Evolutionary conservation across 2,329 filamentous ascomycete species (phyloP).

Genomic region (Xylaria multiplex): DNA sequence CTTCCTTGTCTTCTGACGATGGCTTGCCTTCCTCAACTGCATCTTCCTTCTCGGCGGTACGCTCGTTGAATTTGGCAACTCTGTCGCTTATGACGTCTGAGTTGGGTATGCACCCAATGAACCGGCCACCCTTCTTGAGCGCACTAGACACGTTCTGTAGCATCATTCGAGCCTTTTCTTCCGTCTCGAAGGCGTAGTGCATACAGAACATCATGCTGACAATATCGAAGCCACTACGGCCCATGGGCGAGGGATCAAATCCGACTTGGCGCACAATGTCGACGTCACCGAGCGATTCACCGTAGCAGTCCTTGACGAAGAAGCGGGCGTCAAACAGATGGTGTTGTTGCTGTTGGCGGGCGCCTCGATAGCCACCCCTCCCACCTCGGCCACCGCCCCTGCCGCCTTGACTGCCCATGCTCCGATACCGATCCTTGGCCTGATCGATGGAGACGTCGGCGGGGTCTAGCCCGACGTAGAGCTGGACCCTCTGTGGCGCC

Average conservation of each 20-base stretch:
- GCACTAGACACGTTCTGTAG: slow-evolving; percentile 89
- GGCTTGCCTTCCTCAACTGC: slow-evolving; percentile 40
- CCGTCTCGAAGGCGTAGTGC: slow-evolving; percentile 97
- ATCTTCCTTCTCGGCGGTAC: slow-evolving; percentile 53
- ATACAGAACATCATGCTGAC: slow-evolving; percentile 99
- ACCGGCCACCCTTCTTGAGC: slow-evolving; percentile 91
- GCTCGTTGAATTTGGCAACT: slow-evolving; percentile 80
- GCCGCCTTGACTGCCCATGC: slow-evolving; percentile 71
- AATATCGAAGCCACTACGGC: slow-evolving; percentile 87
- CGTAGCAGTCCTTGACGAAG: slow-evolving; percentile 91
- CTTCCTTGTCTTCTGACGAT: slow-evolving; percentile 57
- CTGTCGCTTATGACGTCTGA: slow-evolving; percentile 86
- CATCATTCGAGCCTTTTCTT: slow-evolving; percentile 91
- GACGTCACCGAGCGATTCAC: slow-evolving; percentile 82
- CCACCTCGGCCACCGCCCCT: slow-evolving; percentile 62
- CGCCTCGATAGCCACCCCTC: slow-evolving; percentile 57
- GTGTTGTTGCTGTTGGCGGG: slow-evolving; percentile 60
- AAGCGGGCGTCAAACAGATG: slow-evolving; percentile 87
- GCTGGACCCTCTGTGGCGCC: slow-evolving; percentile 86
- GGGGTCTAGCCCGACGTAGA: slow-evolving; percentile 94
- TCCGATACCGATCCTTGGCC: slow-evolving; percentile 82
- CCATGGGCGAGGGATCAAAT: slow-evolving; percentile 80
- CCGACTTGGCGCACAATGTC: slow-evolving; percentile 86
- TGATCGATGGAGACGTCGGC: slow-evolving; percentile 93
- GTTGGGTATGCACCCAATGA: slow-evolving; percentile 96